Percentiles rank a stretch among this genome's conserved stretches.
phyloP scores from a whole-genome alignment of 805 yeast species.

The Saccharomycopsis amapae region DNA sequence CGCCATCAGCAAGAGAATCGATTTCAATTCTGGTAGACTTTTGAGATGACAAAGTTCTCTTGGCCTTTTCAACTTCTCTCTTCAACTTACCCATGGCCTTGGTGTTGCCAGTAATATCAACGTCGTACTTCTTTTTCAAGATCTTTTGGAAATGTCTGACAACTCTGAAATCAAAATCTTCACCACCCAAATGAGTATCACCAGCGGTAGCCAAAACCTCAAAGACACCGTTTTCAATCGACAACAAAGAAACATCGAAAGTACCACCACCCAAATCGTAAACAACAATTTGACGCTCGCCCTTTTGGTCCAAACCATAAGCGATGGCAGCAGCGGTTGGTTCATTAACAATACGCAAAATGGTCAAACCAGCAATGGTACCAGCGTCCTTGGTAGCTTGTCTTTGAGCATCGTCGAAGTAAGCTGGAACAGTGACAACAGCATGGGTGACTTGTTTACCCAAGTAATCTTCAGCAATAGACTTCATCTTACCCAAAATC shows the following conservation, averaged over 20 bases:
- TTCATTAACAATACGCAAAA: constrained; percentile 83
- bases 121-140: constrained; percentile 87
- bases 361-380: constrained; percentile 83
- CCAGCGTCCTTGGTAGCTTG: constrained; percentile 94
- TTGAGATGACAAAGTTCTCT: constrained; percentile 91
- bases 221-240: constrained; percentile 87
- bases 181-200: constrained; percentile 97
- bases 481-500: constrained; percentile 88
- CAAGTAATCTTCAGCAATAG: constrained; percentile 84
- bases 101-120: constrained; percentile 69
- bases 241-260: constrained; percentile 81
- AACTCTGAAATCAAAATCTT: constrained; percentile 86
- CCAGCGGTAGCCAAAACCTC: constrained; percentile 93
- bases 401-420: constrained; percentile 90
- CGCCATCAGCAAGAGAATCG: constrained; percentile 90
- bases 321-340: constrained; percentile 99
- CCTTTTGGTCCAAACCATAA: constrained; percentile 78
- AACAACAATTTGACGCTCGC: constrained; percentile 84
- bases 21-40: constrained; percentile 95
- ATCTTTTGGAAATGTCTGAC: constrained; percentile 80
- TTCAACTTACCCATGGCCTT: constrained; percentile 33
- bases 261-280: constrained; percentile 98
- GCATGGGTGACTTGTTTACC: constrained; percentile 84
- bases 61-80: constrained; percentile 65
- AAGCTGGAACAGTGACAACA: constrained; percentile 89